Percentiles rank a stretch among this genome's conserved stretches.
phyloP scores from a whole-genome alignment of 352 stramenopile genomes.

The Phytophthora sp. region DNA sequence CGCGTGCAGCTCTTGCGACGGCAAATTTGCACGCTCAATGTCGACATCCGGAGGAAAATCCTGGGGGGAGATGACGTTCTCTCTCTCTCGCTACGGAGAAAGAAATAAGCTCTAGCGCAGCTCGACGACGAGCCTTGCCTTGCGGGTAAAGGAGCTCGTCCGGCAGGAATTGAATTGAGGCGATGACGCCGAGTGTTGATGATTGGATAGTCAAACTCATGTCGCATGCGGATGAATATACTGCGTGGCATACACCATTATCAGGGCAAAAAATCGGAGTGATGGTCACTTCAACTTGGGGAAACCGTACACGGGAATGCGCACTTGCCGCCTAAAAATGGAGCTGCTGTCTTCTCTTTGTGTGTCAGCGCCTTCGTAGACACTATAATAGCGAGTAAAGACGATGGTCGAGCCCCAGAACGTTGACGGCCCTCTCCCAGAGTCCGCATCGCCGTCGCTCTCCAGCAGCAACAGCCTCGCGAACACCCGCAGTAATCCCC shows the following conservation, averaged over 20 bases:
- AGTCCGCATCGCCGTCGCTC: slow-evolving; percentile 1
- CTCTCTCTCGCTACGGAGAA: background rate
- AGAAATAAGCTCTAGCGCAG: no score
- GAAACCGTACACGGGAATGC: background rate
- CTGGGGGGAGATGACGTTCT: background rate
- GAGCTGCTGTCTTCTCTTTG: background rate
- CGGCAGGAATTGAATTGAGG: no score
- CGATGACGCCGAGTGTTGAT: slow-evolving; percentile 5
- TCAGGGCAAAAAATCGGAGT: slow-evolving; percentile 19
- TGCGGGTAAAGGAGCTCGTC: background rate
- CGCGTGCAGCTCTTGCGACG: slow-evolving; percentile 40
- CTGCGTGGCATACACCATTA: slow-evolving; percentile 17
- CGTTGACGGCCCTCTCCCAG: no score
- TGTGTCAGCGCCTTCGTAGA: background rate
- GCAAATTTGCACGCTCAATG: slow-evolving; percentile 27
- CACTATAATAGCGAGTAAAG: background rate
- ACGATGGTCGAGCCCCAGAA: slow-evolving; percentile 22
- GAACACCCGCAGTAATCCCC: background rate
- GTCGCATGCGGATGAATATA: slow-evolving; percentile 23
- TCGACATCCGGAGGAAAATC: slow-evolving; percentile 25
- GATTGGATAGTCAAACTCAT: slow-evolving; percentile 19
- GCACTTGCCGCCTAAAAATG: slow-evolving; percentile 17
- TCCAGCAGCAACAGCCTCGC: slow-evolving; percentile 17
- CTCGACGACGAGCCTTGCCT: no score
- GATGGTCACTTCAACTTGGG: slow-evolving; percentile 36